Base-by-base conservation (phyloP, 1,284 basidiomycete genomes). In the Meripilus lineatus region DNA sequence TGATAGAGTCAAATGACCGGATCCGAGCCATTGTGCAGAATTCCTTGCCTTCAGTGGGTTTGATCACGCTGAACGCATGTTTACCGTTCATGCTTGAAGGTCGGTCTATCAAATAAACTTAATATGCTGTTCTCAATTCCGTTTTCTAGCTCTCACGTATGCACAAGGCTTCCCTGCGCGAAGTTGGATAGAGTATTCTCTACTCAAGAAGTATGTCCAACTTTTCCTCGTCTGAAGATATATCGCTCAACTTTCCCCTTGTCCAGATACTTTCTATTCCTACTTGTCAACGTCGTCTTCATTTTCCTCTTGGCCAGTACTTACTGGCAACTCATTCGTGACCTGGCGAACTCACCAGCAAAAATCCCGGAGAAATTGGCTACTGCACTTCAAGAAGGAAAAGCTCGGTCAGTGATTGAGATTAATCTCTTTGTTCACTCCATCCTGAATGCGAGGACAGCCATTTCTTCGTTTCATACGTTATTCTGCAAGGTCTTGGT, bases 391-490 rank as follows among this genome's bases (percentile, higher is more conserved):
- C 86, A 85, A 57, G 79, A 75, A 54, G 87, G 79, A 52, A 74
- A 68, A 53, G 88, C 88, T 24, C 79, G 80, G 80, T 79, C 51
- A 53, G 58, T 40, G n/a, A n/a, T n/a, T n/a, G n/a, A n/a, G n/a
- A n/a, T n/a, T n/a, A 6, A 22, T 28, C 2, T 26, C 32, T 37
- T 8, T 17, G 32, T 13, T 18, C 28, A 28, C 22, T 38, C 18
- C 17, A 20, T 52, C 33, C 59, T 55, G 49, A 57, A 67, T 5
- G 61, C 22, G 20, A 33, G 18, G 38, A 28, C 46, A 81, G 93
- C 47, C 88, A 94, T 62, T 97, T 98, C 69, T 96, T 96, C 72
- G 69, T 98, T 28, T 94, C 91, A 5, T 98, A 97, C 63, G 92
- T 96, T 25, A 88, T 97, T 53, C 76, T 98, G 10, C 92, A 96